phyloP scores from a whole-genome alignment of 78 protist genomes.

The Speleostelium caveatum region DNA sequence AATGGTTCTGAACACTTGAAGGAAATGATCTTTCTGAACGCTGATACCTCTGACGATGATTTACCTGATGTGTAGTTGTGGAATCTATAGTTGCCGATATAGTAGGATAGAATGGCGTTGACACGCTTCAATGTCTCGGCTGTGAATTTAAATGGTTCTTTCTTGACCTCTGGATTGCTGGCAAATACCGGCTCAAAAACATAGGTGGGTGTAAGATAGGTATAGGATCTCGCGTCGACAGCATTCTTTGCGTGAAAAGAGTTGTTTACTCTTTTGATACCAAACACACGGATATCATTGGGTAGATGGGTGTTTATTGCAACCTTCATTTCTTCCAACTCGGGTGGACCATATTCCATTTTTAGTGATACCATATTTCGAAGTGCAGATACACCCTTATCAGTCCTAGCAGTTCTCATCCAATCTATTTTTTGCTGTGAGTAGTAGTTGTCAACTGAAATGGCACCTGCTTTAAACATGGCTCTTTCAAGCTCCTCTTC shows the following conservation, averaged over 20 bases:
- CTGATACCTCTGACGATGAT: conserved; percentile 34
- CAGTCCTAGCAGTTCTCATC: conserved; percentile 83
- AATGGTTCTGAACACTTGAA: conserved; percentile 78
- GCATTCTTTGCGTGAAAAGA: conserved; percentile 75
- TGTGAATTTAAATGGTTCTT: conserved; percentile 11
- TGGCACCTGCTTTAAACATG: conserved; percentile 73
- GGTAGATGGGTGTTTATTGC: conserved; percentile 70
- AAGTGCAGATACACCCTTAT: conserved; percentile 85
- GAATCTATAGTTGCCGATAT: conserved; percentile 65
- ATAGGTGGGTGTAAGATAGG: conserved; percentile 74
- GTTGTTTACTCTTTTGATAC: conserved; percentile 58
- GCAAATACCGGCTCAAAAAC: conserved; percentile 56
- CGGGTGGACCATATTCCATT: conserved; percentile 69
- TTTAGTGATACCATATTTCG: conserved; percentile 71
- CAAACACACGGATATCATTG: conserved; percentile 52
- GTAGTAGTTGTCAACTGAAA: conserved; percentile 59
- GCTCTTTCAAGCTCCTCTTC: conserved; percentile 82
- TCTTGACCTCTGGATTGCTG: background rate
- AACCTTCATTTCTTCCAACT: conserved; percentile 32
- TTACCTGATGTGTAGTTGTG: conserved; percentile 75
- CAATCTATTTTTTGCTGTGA: conserved; percentile 74
- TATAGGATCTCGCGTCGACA: conserved; percentile 66
- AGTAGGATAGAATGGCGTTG: conserved; percentile 20
- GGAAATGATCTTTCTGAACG: conserved; percentile 42
- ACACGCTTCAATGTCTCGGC: background rate